phyloP scores from a whole-genome alignment of 805 yeast genomes.

The Pichia sporocuriosa region DNA sequence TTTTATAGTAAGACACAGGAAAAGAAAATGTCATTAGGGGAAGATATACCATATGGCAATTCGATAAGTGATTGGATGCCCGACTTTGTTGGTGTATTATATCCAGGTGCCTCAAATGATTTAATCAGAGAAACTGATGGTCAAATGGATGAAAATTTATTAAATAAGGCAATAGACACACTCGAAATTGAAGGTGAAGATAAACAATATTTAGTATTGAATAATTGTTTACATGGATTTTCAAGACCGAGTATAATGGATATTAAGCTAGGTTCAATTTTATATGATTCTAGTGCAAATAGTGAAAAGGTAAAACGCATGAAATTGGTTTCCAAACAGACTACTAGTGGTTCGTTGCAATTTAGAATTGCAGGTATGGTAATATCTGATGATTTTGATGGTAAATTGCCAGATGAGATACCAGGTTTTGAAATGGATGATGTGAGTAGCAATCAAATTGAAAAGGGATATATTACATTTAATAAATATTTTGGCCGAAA shows the following conservation, averaged over 20 bases:
- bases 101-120: constrained; percentile 35
- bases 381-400: constrained; percentile 22
- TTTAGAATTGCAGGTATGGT: constrained; percentile 90
- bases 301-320: constrained; percentile 58
- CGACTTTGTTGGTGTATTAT: constrained; percentile 51
- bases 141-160: constrained; percentile 20
- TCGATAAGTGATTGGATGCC: constrained; percentile 55
- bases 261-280: constrained; percentile 67
- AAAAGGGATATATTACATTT: constrained; percentile 41
- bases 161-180: constrained; percentile 12
- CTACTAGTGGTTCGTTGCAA: constrained; percentile 76
- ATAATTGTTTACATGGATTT: constrained; percentile 61
- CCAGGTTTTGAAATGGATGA: constrained; percentile 11
- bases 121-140: constrained; percentile 17
- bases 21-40: constrained; percentile 4
- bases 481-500: constrained; percentile 52
- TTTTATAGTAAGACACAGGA: constrained; percentile 49
- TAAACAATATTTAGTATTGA: constrained; percentile 53
- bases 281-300: constrained; percentile 58
- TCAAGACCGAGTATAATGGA: constrained; percentile 68
- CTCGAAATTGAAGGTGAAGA: constrained; percentile 13
- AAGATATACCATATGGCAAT: constrained; percentile 28
- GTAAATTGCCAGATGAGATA: constrained; percentile 15
- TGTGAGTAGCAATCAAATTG: constrained; percentile 11
- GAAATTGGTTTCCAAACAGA: constrained; percentile 51